Percentiles rank a stretch among this genome's conserved stretches.
Conservation (phyloP, 2,329 filamentous ascomycete genomes). For the Tolypocladium ovalisporum region DNA sequence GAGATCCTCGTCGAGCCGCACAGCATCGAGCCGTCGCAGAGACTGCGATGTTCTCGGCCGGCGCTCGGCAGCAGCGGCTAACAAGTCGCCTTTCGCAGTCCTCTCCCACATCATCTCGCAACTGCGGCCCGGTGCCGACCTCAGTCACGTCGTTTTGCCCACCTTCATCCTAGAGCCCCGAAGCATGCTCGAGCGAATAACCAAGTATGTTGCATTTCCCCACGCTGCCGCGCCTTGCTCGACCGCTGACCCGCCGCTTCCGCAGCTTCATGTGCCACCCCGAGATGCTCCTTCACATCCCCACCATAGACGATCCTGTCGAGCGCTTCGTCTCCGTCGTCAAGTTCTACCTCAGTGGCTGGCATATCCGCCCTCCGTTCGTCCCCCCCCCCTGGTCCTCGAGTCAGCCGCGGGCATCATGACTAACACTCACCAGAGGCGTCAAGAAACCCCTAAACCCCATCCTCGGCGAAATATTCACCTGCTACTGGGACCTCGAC, state of each 20-base stretch:
- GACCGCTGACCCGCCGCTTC: conserved; percentile 2
- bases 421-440: conserved; percentile 44
- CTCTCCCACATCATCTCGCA: conserved; percentile 96
- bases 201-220: conserved; percentile 56
- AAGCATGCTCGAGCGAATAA: conserved; percentile 97
- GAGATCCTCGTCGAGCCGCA: background rate
- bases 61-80: background rate
- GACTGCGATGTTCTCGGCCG: background rate
- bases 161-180: conserved; percentile 97
- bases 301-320: conserved; percentile 77
- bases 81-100: conserved; percentile 40
- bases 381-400: conserved; percentile 23
- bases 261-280: conserved; percentile 97
- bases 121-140: conserved; percentile 84
- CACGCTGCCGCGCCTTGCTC: background rate
- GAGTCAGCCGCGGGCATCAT: background rate
- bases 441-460: conserved; percentile 98
- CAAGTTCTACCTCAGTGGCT: conserved; percentile 96
- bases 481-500: conserved; percentile 88
- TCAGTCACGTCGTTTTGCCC: conserved; percentile 86
- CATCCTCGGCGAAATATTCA: conserved; percentile 88
- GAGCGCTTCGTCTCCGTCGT: conserved; percentile 89
- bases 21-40: conserved; percentile 4
- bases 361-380: conserved; percentile 96
- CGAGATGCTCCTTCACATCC: conserved; percentile 83